phyloP scores from a whole-genome alignment of 140 eudicot genomes.

The Stevia rebaudiana region DNA sequence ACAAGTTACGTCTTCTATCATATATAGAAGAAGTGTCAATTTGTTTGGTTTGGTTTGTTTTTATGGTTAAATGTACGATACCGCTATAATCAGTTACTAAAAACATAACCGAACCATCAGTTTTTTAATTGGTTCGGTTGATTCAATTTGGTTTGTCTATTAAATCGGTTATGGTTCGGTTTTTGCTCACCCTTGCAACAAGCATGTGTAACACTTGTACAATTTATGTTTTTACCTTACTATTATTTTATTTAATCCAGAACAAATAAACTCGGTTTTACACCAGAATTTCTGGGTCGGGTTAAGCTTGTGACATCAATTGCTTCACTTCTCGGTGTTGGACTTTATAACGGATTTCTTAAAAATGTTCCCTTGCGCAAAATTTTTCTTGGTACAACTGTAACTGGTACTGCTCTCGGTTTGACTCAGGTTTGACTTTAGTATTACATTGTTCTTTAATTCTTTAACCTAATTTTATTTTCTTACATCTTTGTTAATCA shows the following conservation, averaged over 20 bases:
- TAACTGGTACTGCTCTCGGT: conserved; percentile 79
- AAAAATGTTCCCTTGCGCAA: conserved; percentile 69
- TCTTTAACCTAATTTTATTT: neutral
- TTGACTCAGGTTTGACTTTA: conserved; percentile 66
- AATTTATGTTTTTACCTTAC: neutral
- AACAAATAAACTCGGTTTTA: conserved; percentile 85
- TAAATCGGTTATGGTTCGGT: neutral
- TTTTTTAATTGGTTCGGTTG: neutral
- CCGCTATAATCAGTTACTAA: neutral
- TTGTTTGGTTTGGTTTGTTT: neutral
- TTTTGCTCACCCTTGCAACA: neutral
- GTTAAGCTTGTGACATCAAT: conserved; percentile 87
- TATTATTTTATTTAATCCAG: conserved; percentile 43
- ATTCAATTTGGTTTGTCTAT: neutral
- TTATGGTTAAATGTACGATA: neutral
- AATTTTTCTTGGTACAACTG: conserved; percentile 68
- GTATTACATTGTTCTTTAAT: neutral
- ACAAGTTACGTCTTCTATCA: no score
- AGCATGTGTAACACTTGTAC: neutral
- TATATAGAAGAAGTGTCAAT: no score
- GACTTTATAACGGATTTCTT: conserved; percentile 83
- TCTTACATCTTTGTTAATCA: neutral
- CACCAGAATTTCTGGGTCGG: conserved; percentile 95
- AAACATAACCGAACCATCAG: neutral
- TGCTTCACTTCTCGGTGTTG: conserved; percentile 94